Conservation (phyloP, 2,329 filamentous ascomycete species). For the Cercospora zeae-maydis region DNA sequence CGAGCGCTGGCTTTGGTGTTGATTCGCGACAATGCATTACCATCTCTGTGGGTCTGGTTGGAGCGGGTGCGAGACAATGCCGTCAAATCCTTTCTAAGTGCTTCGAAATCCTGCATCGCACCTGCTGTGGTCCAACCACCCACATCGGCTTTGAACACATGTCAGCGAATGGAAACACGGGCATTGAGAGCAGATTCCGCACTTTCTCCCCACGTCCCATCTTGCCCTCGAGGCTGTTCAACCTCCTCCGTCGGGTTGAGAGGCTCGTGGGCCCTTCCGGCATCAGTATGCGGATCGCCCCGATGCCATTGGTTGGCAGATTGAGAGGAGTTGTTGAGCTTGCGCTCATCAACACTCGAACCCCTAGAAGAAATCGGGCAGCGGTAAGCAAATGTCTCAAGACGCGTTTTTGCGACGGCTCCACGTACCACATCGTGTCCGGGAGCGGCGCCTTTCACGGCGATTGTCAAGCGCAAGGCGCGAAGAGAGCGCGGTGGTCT, state of each 20-base stretch:
- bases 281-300: slow-evolving; percentile 16
- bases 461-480: too few species aligned
- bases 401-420: not conserved
- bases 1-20: slow-evolving; percentile 27
- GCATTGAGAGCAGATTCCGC: not conserved
- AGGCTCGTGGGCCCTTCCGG: slow-evolving; percentile 22
- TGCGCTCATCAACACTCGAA: slow-evolving; percentile 28
- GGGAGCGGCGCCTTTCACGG: not conserved
- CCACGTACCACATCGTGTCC: slow-evolving; percentile 24
- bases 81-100: slow-evolving; percentile 55
- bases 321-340: slow-evolving; percentile 23
- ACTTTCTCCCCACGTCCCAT: slow-evolving; percentile 61
- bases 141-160: slow-evolving; percentile 39
- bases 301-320: slow-evolving; percentile 26
- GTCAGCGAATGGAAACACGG: not conserved
- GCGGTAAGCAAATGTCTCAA: not conserved
- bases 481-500: too few species aligned
- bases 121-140: slow-evolving; percentile 51
- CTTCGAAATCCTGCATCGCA: slow-evolving; percentile 59
- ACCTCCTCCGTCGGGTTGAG: slow-evolving; percentile 31
- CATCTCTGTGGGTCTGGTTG: slow-evolving; percentile 25
- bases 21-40: slow-evolving; percentile 21
- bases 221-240: slow-evolving; percentile 30
- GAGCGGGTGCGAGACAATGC: slow-evolving; percentile 48
- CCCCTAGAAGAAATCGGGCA: slow-evolving; percentile 12